phyloP scores from a whole-genome alignment of 768 basidiomycete genomes.

The Scleroderma citrinum region DNA sequence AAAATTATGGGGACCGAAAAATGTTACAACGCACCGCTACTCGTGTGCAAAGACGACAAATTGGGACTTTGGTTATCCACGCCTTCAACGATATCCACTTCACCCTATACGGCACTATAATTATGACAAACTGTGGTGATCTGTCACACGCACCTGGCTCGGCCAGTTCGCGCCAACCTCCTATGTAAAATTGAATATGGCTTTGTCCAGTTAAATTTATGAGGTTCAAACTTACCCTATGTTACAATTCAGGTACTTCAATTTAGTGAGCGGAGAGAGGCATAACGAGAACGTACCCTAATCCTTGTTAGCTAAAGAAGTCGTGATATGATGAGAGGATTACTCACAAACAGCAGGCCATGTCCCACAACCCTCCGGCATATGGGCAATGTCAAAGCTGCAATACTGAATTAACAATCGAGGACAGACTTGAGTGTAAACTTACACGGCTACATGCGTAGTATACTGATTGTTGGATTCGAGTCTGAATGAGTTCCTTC shows the following conservation, averaged over 20 bases:
- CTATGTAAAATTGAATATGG: constrained; percentile 10
- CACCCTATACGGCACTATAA: constrained; percentile 13
- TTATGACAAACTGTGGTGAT: neutral
- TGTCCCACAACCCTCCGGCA: constrained; percentile 36
- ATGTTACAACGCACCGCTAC: constrained; percentile 12
- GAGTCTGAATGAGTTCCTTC: constrained; percentile 34
- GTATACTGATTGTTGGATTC: constrained; percentile 24
- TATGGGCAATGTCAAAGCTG: constrained; percentile 32
- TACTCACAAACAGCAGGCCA: constrained; percentile 34
- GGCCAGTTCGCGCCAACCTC: constrained; percentile 25
- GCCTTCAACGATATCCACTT: constrained; percentile 30
- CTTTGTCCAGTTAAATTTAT: neutral
- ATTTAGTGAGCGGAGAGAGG: neutral
- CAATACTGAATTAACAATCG: neutral
- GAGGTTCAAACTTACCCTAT: constrained; percentile 18
- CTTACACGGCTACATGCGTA: constrained; percentile 31
- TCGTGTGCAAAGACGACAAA: constrained; percentile 26
- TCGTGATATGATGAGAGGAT: neutral
- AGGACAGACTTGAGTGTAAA: fast-evolving
- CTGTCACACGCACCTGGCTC: constrained; percentile 7
- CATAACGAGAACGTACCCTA: constrained; percentile 20
- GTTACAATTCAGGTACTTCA: neutral
- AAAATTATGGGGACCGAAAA: neutral
- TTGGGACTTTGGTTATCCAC: constrained; percentile 26
- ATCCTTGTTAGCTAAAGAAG: neutral